Base-by-base conservation (phyloP, 805 yeast genomes). In the Saturnispora galanensis region DNA sequence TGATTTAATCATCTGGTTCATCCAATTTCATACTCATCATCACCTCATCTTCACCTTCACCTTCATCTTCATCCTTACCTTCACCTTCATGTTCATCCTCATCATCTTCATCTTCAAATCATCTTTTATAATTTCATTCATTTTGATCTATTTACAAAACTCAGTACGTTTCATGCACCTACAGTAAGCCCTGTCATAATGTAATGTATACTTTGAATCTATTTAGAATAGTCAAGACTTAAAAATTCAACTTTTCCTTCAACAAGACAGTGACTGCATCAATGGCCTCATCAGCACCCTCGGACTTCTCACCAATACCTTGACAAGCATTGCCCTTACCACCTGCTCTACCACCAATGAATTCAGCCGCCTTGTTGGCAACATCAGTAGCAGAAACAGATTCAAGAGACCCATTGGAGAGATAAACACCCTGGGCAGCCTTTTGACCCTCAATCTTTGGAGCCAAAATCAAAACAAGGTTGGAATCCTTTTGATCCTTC, bases 261-360 rank as follows among this genome's bases (percentile, higher is more conserved):
- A 43, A 38, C n/a, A 43, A 29, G 4, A 29, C 31, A 11, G 38
- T 26, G n/a, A 43, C 46, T 17, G 41, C 85, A 31, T 71, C 75
- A 52, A 93, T 71, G 26, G 98, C 99, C 35, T 71, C 73, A 35
- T 71, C 72, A 43, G 87, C 71, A 51, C 84, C 85, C 31, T 67
- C 71, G 32, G 80, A 73, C 50, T 86, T 83, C 55, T 81, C 86
- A 56, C 98, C 98, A 80, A 87, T 84, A 66, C 99, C 99, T 70
- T 93, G 98, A 55, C 87, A 86, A 45, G 89, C 80, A 53, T 87
- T 85, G 51, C 96, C 97, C 68, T 87, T 93, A 65, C 99, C 99
- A 68, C 99, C 99, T 47, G 96, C 94, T 65, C 84, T 87, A 65
- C 99, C 99, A 52, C 98, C 99, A 55, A 93, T 78, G 56, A 72